Evolutionary conservation across 768 basidiomycete species (phyloP), one percentile per base, ranked within the genome.

Genomic region (Boletus rubropictus): DNA sequence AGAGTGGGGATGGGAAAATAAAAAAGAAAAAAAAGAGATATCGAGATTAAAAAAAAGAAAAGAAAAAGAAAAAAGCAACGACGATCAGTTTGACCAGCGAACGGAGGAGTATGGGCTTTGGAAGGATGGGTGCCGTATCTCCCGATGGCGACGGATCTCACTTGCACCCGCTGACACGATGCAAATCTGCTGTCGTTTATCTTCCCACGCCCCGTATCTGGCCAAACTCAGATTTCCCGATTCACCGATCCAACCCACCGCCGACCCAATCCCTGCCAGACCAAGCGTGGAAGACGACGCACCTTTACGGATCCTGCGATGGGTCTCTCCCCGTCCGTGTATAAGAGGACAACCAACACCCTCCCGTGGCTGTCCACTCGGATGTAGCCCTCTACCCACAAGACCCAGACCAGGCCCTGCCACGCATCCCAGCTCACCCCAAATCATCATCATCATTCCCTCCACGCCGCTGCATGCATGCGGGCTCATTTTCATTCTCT

Each of bases 121-220:
- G 56, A 48, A n/a, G n/a, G n/a, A 50, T 52, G 45, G 55, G 67
- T 63, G 62, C 59, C 69, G 67, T 77, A 79, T 80, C 78, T 77
- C 75, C 80, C 82, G 80, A 82, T 82, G 79, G 65, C 72, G 69
- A 69, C 77, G 78, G 80, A 82, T 62, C 60, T 62, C 60, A 61
- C 60, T 63, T 61, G 55, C 50, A 52, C 54, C 53, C 61, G 58
- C 45, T 57, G 52, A 51, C 58, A 63, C 58, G 56, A 63, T 61
- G 61, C 58, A 63, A 63, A 63, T 62, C 61, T 63, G 49, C 46
- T 21, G 25, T n/a, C 7, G 44, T 42, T 34, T 57, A 61, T 61
- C 58, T 61, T 63, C 60, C 42, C 60, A 63, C 60, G 61, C 9
- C 15, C 52, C 27, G 43, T 32, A 61, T 58, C 50, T 55, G 20